These are phyloP conservation scores for Cytospora leucostoma DNA, from an alignment of 2,329 filamentous ascomycete genomes.

Conservation along the genomic window DNA sequence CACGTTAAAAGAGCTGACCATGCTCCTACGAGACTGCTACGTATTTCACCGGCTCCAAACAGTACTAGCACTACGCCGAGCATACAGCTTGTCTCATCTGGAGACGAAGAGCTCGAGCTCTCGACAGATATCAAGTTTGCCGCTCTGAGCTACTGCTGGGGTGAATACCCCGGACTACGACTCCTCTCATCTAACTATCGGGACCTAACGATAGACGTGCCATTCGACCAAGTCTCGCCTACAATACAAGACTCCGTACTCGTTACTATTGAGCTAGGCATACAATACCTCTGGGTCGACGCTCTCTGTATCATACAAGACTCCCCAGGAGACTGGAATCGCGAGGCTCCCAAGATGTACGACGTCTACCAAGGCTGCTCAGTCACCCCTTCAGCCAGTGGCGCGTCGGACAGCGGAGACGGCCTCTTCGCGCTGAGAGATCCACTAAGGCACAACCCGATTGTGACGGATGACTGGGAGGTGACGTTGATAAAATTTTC, in stretches of 20 bases:
- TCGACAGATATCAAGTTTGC: not conserved
- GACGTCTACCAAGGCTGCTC: conserved; percentile 4
- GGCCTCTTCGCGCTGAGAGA: not conserved
- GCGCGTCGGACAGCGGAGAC: not conserved
- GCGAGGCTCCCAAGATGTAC: not conserved
- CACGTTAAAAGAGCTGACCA: not conserved
- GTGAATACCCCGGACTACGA: not conserved
- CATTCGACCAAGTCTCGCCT: not conserved
- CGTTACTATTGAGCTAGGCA: not conserved
- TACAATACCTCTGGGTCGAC: conserved; percentile 11
- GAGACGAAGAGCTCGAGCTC: not conserved
- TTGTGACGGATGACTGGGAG: not conserved
- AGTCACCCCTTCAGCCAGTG: not conserved
- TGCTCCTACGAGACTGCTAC: not conserved
- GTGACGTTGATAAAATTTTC: no score
- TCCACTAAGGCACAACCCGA: not conserved
- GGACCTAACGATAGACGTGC: not conserved
- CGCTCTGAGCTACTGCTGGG: conserved; percentile 20
- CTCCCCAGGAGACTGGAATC: not conserved
- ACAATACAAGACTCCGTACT: conserved; percentile 9
- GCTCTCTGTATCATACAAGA: conserved; percentile 14
- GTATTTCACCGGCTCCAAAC: not conserved
- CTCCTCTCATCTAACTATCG: not conserved
- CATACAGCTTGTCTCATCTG: not conserved
- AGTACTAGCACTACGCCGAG: not conserved